Evolutionary conservation across 1,139 yeast genomes (phyloP), one percentile per base, ranked within the genome.

Genomic region (Pichia sp.): DNA sequence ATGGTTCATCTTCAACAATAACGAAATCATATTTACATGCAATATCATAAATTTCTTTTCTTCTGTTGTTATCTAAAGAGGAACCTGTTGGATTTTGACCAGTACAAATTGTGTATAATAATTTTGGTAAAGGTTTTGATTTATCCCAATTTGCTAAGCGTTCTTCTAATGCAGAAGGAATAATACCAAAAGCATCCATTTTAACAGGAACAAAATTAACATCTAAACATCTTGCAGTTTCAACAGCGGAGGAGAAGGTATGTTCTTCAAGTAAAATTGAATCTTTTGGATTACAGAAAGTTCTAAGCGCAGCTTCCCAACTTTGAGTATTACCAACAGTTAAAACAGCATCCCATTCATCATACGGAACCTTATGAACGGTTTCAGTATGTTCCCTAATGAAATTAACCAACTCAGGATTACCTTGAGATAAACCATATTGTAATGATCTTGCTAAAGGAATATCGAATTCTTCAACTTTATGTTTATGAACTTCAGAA

Each of bases 1-100:
- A 90, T 42, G 97, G 97, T 70, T 90, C 97, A 68, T 90, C 97
- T 72, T 90, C 97, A 49, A 89, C 71, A 60, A 90, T 81, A 50
- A 90, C 64, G 63, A 90, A 75, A 70, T 90, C 96, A 68, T 88
- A 83, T 70, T 87, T 81, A 63, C 81, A 82, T 30, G 93, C 88
- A 59, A 89, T 67, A 54, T 79, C 73, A 71, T 89, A 89, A 57
- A 90, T 77, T 49, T 74, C 79, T 59, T 73, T 68, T 71, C 96
- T 87, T 72, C 97, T 81, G 63, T 84, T 90, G 19, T 65, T 70
- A 50, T 84, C 74, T 61, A 90, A 73, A 45, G 87, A 84, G 16
- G 93, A 84, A 42, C 97, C 97, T 36, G 96, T 89, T 54, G 97
- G 97, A 76, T 90, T 90, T 73, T 90, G 97, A 53, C 97, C 97